Conservation (phyloP, 495 filamentous ascomycete genomes). For the Penicillium atrosanguineum region DNA sequence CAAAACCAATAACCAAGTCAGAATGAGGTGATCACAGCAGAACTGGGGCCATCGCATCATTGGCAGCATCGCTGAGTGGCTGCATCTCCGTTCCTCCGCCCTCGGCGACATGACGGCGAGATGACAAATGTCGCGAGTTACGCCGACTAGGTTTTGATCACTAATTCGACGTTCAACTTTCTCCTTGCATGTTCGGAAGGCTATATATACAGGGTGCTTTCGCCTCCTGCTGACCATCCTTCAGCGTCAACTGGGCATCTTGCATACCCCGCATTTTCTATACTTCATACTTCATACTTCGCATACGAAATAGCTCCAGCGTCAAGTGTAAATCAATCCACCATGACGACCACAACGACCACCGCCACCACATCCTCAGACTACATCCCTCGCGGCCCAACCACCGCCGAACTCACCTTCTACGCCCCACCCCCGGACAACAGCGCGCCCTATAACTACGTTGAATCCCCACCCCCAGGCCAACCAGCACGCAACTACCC, state of each 20-base stretch:
- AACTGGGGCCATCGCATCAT: conserved; percentile 12
- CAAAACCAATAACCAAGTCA: background rate
- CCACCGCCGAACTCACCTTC: conserved; percentile 65
- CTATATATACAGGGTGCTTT: too few species aligned
- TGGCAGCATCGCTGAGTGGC: background rate
- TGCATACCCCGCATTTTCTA: background rate
- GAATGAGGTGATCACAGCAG: conserved; percentile 11
- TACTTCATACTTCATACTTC: background rate
- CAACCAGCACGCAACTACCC: conserved; percentile 61
- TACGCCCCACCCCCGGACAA: conserved; percentile 62
- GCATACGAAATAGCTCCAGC: background rate
- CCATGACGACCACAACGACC: conserved; percentile 6
- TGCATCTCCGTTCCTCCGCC: conserved; percentile 5
- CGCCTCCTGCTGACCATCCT: too few species aligned
- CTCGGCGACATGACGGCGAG: conserved; percentile 19
- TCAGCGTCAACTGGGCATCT: background rate
- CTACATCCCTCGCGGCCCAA: conserved; percentile 64
- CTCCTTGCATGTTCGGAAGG: too few species aligned
- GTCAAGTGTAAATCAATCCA: conserved; percentile 8
- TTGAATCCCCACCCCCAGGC: conserved; percentile 60
- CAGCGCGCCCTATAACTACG: conserved; percentile 65
- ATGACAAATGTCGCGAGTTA: conserved; percentile 17
- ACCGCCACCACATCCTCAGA: conserved; percentile 2
- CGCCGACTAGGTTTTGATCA: conserved; percentile 7
- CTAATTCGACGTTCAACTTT: conserved; percentile 12